Evolutionary conservation across 2,329 filamentous ascomycete species (phyloP).

Genomic region (Neofusicoccum umdonicola): DNA sequence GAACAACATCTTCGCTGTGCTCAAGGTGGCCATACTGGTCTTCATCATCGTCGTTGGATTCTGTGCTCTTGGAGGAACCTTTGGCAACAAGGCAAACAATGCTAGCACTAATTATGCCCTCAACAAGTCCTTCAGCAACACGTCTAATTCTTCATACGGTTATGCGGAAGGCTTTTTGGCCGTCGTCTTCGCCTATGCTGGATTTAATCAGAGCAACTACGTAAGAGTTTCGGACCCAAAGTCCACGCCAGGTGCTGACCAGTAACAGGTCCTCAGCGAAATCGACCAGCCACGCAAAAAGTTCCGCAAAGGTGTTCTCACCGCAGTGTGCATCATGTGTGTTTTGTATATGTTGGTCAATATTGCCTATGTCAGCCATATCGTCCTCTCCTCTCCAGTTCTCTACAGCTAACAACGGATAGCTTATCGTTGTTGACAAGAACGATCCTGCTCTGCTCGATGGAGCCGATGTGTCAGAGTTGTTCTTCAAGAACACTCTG

Average conservation of each 20-base stretch:
- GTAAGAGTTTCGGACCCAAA: background rate
- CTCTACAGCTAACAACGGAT: background rate
- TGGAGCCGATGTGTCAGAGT: constrained; percentile 18
- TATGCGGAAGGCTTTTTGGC: constrained; percentile 45
- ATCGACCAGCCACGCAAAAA: constrained; percentile 21
- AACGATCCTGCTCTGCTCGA: background rate
- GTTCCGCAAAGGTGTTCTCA: constrained; percentile 19
- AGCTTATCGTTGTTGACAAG: constrained; percentile 30
- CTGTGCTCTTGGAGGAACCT: constrained; percentile 15
- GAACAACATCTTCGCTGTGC: constrained; percentile 51
- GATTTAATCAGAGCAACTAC: constrained; percentile 42
- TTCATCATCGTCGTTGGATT: constrained; percentile 46
- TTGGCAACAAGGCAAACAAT: constrained; percentile 18
- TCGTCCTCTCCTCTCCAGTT: constrained; percentile 20
- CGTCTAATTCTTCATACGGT: constrained; percentile 22
- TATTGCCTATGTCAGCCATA: constrained; percentile 44
- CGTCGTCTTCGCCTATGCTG: constrained; percentile 43
- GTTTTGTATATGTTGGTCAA: constrained; percentile 42
- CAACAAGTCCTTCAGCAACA: constrained; percentile 24
- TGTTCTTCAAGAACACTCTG: constrained; percentile 23
- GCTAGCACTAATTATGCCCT: constrained; percentile 28
- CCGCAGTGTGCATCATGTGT: constrained; percentile 22
- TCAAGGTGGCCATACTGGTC: constrained; percentile 51
- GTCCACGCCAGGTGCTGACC: background rate
- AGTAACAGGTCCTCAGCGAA: constrained; percentile 35